Evolutionary conservation across 177 flowering plant genomes (phyloP), one percentile per base, ranked within the genome.

Genomic region (Telopea speciosissima): DNA sequence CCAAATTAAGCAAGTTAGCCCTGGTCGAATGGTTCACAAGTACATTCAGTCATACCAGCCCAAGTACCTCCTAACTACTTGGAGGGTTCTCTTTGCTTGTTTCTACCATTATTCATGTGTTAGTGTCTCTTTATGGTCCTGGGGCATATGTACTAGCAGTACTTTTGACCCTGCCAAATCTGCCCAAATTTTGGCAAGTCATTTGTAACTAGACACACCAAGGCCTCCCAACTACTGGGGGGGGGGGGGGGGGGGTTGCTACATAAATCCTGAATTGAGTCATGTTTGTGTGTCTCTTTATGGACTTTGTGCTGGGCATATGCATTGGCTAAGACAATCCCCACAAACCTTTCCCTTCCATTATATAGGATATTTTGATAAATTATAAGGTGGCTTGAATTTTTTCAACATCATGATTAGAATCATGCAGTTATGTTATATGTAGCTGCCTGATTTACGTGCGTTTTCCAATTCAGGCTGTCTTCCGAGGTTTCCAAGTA

Each of bases 401-500:
- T 25, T 36, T 21, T 68, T 2, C 16, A 68, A 49, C 24, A 33
- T 68, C 26, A 11, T 67, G 61, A 24, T 36, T 36, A 1, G n/a
- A n/a, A 1, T 14, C 17, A 8, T 31, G 10, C 6, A 23, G 26
- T 61, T 61, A 9, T 61, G 63, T 61, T 22, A 21, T 69, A 69
- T 60, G 13, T 19, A 40, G 62, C 25, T 33, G 36, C 49, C 24
- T 52, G 65, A 58, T 21, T 63, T 68, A 22, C 24, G 24, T 70
- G 58, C 70, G 26, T 61, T n/a, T 40, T 64, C 44, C 28, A 22
- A 33, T 83, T 67, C 82, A 96, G 99, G 93, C 99, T 76, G 82
- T 65, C 73, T 90, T 89, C 82, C 82, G 98, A 31, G 98, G 91
- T 62, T 85, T 72, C 80, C 89, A 86, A 83, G 88, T 79, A 65